Evolutionary conservation across 257 asterid species (phyloP).

Genomic region (Solanum chiquidenum): DNA sequence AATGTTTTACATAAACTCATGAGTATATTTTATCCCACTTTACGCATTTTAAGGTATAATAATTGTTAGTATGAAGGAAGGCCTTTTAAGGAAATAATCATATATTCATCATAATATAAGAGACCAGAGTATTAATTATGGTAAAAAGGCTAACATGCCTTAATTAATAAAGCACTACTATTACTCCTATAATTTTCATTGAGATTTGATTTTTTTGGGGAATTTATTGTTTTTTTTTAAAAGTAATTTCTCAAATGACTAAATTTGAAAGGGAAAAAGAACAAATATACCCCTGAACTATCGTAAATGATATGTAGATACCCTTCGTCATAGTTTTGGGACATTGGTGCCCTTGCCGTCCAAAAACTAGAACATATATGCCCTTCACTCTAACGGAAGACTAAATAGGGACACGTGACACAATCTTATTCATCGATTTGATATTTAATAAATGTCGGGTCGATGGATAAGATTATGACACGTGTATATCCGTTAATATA

Average conservation of each 20-base stretch:
- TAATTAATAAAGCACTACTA: background rate
- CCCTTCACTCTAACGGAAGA: too few relatives aligned
- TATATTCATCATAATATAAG: background rate
- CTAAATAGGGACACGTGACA: too few relatives aligned
- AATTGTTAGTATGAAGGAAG: background rate
- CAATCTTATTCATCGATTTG: too few relatives aligned
- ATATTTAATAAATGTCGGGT: too few relatives aligned
- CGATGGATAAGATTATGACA: too few relatives aligned
- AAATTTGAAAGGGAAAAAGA: background rate
- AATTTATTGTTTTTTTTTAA: background rate
- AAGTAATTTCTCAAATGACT: background rate
- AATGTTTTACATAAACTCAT: background rate
- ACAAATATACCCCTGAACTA: too few relatives aligned
- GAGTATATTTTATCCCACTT: background rate
- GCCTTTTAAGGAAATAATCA: background rate
- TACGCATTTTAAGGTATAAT: background rate
- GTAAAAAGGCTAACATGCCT: background rate
- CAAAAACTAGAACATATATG: too few relatives aligned
- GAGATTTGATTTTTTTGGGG: background rate
- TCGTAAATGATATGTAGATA: too few relatives aligned
- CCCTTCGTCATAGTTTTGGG: too few relatives aligned
- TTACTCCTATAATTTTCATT: background rate
- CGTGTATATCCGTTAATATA: too few relatives aligned
- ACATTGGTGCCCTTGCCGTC: too few relatives aligned
- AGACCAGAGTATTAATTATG: background rate